A percentile compares a stretch with the other conserved stretches of the same genome.
Evolutionary conservation across 2,329 filamentous ascomycete species (phyloP).

Genomic region (Monosporascus sp.): DNA sequence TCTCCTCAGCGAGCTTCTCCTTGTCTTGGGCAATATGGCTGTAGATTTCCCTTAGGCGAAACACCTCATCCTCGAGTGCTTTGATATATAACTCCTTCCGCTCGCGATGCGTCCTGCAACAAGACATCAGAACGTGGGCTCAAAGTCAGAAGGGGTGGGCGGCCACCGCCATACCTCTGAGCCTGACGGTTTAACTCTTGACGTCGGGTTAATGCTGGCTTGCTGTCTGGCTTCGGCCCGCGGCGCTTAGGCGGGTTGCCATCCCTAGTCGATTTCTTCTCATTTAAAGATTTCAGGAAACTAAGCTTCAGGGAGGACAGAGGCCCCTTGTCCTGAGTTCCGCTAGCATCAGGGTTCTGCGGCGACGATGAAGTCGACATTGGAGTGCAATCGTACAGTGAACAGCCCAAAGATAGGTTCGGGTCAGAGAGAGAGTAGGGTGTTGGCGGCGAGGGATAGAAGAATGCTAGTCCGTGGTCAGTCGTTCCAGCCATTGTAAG

Average conservation of each 20-base stretch:
- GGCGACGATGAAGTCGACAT: constrained; percentile 47
- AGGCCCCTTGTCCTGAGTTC: constrained; percentile 26
- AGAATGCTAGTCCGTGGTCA: constrained; percentile 30
- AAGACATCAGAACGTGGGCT: constrained; percentile 8
- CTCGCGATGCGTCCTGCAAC: constrained; percentile 81
- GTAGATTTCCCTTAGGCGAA: constrained; percentile 82
- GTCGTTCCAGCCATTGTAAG: constrained; percentile 23
- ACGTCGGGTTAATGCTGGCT: constrained; percentile 83
- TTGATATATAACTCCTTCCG: constrained; percentile 96
- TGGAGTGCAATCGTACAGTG: constrained; percentile 28
- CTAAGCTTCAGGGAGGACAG: constrained; percentile 46
- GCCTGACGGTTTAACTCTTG: constrained; percentile 95
- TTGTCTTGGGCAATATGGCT: constrained; percentile 70
- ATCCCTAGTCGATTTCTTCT: constrained; percentile 79
- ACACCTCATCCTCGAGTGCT: constrained; percentile 83
- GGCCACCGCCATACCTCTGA: constrained; percentile 61
- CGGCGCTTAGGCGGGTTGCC: constrained; percentile 82
- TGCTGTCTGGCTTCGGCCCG: constrained; percentile 94
- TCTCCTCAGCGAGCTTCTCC: constrained; percentile 71
- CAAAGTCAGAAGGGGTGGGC: background rate
- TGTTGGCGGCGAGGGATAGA: constrained; percentile 32
- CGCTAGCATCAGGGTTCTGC: constrained; percentile 11
- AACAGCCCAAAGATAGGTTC: constrained; percentile 24
- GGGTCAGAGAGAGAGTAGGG: constrained; percentile 27
- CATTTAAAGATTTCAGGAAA: constrained; percentile 62